Conservation (phyloP, 306 rosid genomes). For the Lithocarpus polystachyus region DNA sequence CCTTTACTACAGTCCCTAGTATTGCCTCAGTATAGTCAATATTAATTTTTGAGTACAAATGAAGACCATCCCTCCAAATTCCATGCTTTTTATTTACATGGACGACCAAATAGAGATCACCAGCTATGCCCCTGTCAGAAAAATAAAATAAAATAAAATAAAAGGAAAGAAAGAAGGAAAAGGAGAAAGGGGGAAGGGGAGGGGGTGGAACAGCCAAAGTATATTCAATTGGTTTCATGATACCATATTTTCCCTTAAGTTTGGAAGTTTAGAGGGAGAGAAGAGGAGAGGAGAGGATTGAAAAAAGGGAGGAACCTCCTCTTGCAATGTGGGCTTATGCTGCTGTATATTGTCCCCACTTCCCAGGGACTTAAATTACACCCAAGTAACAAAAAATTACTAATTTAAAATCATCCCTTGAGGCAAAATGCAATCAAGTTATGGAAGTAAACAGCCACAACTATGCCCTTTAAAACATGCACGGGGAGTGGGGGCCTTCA, state of each 20-base stretch:
- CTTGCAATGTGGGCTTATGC: not conserved
- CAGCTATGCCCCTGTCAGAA: slow-evolving; percentile 54
- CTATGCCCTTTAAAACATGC: not conserved
- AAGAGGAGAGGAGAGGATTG: too few relatives aligned
- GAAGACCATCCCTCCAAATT: slow-evolving; percentile 78
- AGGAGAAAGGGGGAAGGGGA: not conserved
- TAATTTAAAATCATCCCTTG: not conserved
- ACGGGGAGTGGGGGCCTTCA: not conserved
- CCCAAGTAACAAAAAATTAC: not conserved
- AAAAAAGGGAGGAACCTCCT: too few relatives aligned
- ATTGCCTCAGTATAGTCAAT: slow-evolving; percentile 85
- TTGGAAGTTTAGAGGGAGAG: too few relatives aligned
- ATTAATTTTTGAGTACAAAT: slow-evolving; percentile 69
- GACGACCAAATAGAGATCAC: slow-evolving; percentile 77
- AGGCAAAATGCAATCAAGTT: too few relatives aligned
- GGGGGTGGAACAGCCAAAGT: slow-evolving; percentile 5
- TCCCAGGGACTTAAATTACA: not conserved
- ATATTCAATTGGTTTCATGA: not conserved
- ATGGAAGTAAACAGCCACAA: too few relatives aligned
- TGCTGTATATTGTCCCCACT: not conserved
- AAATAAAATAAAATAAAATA: not conserved
- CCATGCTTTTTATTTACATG: slow-evolving; percentile 68
- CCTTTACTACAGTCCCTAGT: slow-evolving; percentile 74
- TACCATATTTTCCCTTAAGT: not conserved
- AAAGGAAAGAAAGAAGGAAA: not conserved